These are phyloP conservation scores for Bisporella sp. DNA, from an alignment of 2,329 filamentous ascomycete genomes.

Conservation along the genomic window DNA sequence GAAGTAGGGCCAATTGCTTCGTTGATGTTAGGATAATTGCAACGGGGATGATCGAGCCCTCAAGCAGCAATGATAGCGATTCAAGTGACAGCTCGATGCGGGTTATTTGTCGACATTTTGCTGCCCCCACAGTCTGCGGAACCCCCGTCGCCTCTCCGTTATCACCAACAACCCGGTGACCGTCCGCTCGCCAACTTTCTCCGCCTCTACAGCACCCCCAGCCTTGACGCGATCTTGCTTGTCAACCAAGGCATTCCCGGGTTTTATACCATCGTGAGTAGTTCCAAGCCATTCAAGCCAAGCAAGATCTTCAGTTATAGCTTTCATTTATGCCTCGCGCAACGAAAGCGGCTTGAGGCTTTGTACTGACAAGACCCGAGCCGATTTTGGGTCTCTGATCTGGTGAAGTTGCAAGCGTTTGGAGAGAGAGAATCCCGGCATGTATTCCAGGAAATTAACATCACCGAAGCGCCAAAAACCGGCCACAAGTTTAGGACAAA, in stretches of 20 bases:
- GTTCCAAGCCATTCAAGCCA: constrained; percentile 7
- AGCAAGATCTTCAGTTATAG: constrained; percentile 5
- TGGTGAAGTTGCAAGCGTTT: too few species aligned
- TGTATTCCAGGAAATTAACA: too few species aligned
- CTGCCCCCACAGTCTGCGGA: too few species aligned
- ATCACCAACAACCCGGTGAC: too few species aligned
- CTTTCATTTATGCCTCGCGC: constrained; percentile 4
- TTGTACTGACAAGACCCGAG: not conserved
- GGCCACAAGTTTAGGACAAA: too few species aligned
- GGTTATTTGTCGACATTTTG: too few species aligned
- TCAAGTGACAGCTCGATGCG: not conserved
- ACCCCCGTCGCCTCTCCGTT: too few species aligned
- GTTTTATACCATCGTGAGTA: constrained; percentile 30
- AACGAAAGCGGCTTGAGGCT: not conserved
- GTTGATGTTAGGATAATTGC: not conserved
- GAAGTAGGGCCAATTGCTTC: too few species aligned
- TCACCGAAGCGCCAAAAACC: too few species aligned
- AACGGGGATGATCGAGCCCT: not conserved
- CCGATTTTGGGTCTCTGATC: not conserved
- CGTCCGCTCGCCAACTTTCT: too few species aligned
- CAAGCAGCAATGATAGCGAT: not conserved
- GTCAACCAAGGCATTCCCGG: constrained; percentile 31
- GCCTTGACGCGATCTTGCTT: constrained; percentile 1
- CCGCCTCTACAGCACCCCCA: not conserved
- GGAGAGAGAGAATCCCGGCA: too few species aligned